phyloP scores from a whole-genome alignment of 768 basidiomycete species.

The Botryobasidium botryosum region DNA sequence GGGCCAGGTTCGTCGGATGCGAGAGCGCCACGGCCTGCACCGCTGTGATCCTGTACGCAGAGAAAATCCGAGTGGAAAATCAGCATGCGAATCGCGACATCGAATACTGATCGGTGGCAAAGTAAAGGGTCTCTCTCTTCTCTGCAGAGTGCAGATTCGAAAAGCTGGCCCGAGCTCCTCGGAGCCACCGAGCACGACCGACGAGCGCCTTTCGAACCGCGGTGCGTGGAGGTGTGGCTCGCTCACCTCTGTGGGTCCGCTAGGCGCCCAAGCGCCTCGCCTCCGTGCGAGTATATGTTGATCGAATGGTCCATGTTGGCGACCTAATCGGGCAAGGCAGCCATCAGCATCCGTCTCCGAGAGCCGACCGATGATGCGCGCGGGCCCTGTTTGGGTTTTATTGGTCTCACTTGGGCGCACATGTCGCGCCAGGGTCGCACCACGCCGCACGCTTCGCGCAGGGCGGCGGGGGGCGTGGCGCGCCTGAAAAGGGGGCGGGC shows the following conservation, averaged over 20 bases:
- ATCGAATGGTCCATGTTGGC: slow-evolving; percentile 67
- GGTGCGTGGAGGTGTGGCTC: not conserved
- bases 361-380: not conserved
- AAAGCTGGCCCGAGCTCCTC: too few species aligned
- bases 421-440: too few species aligned
- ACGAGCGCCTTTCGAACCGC: not conserved
- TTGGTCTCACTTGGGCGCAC: too few species aligned
- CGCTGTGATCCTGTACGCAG: slow-evolving; percentile 43
- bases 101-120: not conserved
- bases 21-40: slow-evolving; percentile 85
- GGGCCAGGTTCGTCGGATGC: slow-evolving; percentile 57
- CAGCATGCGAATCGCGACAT: not conserved
- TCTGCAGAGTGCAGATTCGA: slow-evolving; percentile 1
- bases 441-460: not conserved
- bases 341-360: slow-evolving; percentile 1
- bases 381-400: too few species aligned
- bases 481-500: not conserved
- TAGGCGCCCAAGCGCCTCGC: slow-evolving; percentile 49
- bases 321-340: slow-evolving; percentile 27
- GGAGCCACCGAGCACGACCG: too few species aligned
- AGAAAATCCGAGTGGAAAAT: not conserved
- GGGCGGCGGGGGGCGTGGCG: not conserved
- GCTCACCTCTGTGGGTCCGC: slow-evolving; percentile 38
- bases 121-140: not conserved
- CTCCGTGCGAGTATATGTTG: slow-evolving; percentile 62